A percentile compares a stretch with the other conserved stretches of the same genome.
These are phyloP conservation scores for Camellia lanceoleosa DNA, from an alignment of 148 eudicot genomes.

Conservation along the genomic window DNA sequence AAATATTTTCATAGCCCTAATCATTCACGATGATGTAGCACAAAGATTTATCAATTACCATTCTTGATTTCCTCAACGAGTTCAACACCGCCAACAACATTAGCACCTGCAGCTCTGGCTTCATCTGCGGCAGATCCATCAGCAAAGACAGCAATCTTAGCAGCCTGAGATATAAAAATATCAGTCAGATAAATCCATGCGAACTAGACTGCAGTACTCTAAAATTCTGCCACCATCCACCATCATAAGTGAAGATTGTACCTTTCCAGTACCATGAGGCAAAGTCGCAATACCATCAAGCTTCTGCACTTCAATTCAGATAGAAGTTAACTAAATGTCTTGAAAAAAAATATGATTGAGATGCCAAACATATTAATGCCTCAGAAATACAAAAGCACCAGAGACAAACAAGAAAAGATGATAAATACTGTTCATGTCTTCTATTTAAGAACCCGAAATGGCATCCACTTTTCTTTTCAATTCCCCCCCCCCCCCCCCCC, in stretches of 20 bases:
- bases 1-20: not conserved
- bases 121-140: constrained; percentile 96
- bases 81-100: constrained; percentile 83
- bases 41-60: constrained; percentile 33
- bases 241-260: constrained; percentile 25
- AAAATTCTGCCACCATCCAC: not conserved
- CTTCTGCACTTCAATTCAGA: constrained; percentile 57
- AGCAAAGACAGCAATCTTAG: constrained; percentile 89
- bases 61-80: constrained; percentile 66
- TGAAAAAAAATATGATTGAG: not conserved
- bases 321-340: constrained; percentile 3
- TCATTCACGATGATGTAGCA: not conserved
- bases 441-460: constrained; percentile 4
- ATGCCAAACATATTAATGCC: not conserved
- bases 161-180: constrained; percentile 37
- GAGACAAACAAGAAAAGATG: not conserved
- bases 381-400: not conserved
- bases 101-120: constrained; percentile 96
- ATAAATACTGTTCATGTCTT: not conserved
- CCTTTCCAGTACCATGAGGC: constrained; percentile 97
- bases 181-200: not conserved
- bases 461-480: not conserved
- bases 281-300: constrained; percentile 70
- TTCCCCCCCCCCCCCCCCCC: not conserved
- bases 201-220: not conserved